Conservation (phyloP, 805 yeast species). For the Cyberlindnera xishuangbannaensis region DNA sequence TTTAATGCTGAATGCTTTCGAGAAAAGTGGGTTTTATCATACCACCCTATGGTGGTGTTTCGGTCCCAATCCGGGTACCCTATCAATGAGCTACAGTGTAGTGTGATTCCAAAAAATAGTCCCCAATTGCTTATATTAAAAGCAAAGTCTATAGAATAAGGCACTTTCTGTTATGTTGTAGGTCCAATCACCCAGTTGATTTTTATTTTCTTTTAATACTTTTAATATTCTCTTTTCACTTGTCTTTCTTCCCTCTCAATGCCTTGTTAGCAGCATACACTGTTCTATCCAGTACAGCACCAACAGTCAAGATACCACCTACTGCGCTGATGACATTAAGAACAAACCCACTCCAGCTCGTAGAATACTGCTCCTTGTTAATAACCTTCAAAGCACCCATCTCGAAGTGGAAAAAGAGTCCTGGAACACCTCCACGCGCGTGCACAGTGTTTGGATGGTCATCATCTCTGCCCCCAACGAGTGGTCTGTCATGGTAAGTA, state of each 20-base stretch:
- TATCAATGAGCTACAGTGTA: no score
- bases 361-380: conserved; percentile 61
- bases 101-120: no score
- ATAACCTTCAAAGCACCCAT: conserved; percentile 90
- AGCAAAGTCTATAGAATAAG: no score
- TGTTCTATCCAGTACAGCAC: conserved; percentile 80
- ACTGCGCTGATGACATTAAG: conserved; percentile 81
- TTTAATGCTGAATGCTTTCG: no score
- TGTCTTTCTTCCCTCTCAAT: conserved; percentile 59
- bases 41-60: no score
- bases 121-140: no score
- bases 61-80: no score
- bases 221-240: conserved; percentile 9
- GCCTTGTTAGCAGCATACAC: conserved; percentile 86
- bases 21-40: no score
- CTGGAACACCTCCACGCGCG: conserved; percentile 85
- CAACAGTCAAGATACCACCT: conserved; percentile 92
- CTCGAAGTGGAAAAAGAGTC: conserved; percentile 81
- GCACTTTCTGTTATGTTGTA: no score
- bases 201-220: background rate
- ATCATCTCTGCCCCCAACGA: conserved; percentile 80
- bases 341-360: conserved; percentile 77
- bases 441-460: conserved; percentile 87
- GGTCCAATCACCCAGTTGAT: no score
- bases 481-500: conserved; percentile 81